Evolutionary conservation across 257 asterid species (phyloP), one percentile per base, ranked within the genome.

Genomic region (Mentha longifolia): DNA sequence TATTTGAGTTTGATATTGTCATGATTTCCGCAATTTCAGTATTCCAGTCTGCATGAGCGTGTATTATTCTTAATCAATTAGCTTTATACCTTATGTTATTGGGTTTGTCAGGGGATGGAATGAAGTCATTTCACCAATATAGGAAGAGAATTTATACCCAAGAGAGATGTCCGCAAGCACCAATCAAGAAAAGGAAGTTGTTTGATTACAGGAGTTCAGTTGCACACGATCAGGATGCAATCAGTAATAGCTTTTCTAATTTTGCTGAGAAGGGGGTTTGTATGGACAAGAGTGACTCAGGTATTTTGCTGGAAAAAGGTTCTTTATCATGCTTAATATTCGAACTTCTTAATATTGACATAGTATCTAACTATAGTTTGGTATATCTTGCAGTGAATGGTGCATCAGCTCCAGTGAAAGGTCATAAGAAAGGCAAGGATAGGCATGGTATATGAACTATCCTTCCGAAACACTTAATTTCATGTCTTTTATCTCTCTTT

Each of bases 121-220:
- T 84, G 84, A 89, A 81, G 87, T 58, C 87, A 11, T 81, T 84
- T 51, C 87, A 87, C 82, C 83, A 82, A 20, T 79, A 80, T 68
- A 88, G 92, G 87, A 92, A 89, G 76, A 77, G 80, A 56, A 68
- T 78, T 52, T 85, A 76, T 73, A 71, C 84, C 33, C 80, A 78
- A 49, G 93, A 91, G 52, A 85, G 93, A 81, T 80, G 58, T 70
- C 85, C 65, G 49, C 79, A 46, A 72, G 78, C 77, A 17, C 91
- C 96, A 17, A 65, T 84, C 39, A 95, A 92, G 83, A 86, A 87
- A 80, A 84, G 97, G 86, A 95, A 85, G 74, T 55, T 94, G 73
- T 73, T 79, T 41, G 83, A 77, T 67, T 83, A 82, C 71, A 82
- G 80, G 55, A 82, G 72, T 61, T 78, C 72, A 61, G 85, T 74